Evolutionary conservation across 2,329 filamentous ascomycete species (phyloP), one percentile per base, ranked within the genome.

Genomic region (Penicillium concentricum): DNA sequence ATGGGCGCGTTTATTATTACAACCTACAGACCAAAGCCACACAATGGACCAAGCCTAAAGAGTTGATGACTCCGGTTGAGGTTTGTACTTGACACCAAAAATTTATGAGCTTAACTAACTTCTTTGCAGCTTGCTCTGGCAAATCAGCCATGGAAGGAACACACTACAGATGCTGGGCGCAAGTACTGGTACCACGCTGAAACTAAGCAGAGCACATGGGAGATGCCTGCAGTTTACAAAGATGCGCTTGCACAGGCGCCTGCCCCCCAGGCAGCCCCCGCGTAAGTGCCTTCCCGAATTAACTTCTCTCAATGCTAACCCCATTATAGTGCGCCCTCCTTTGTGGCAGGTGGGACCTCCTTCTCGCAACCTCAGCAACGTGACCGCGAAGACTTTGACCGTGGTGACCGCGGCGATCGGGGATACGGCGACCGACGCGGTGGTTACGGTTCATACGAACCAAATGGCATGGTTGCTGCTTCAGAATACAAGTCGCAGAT

Each of bases 181-280:
- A 91, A 93, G 72, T 99, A 99, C 77, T 99, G 92, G 90, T 93
- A 92, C 75, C 94, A 99, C 74, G 90, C 87, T 34, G 89, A 95
- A 75, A 92, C 90, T 43, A 92, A 93, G 76, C 84, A 92, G 78
- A 97, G 92, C 73, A 91, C 90, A 32, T 99, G 94, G 94, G 89
- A 92, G 69, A 92, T 96, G 83, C 94, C 94, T 54, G 89, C 91
- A 54, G 85, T 79, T 61, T 92, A 92, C 77, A 91, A 90, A 70
- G 82, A 83, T 66, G 89, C 90, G 58, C 79, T 92, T 56, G 87
- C 87, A 50, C 83, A 85, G 61, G 80, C 66, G 51, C 72, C 72
- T 54, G 70, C 75, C 18, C 72, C 78, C 28, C 74, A 76, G 37
- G 75, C 76, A 56, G 76, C 78, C 34, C 65, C 74, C 38, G 74